Conservation (phyloP, 2,329 filamentous ascomycete genomes). For the Penicillium sp. region DNA sequence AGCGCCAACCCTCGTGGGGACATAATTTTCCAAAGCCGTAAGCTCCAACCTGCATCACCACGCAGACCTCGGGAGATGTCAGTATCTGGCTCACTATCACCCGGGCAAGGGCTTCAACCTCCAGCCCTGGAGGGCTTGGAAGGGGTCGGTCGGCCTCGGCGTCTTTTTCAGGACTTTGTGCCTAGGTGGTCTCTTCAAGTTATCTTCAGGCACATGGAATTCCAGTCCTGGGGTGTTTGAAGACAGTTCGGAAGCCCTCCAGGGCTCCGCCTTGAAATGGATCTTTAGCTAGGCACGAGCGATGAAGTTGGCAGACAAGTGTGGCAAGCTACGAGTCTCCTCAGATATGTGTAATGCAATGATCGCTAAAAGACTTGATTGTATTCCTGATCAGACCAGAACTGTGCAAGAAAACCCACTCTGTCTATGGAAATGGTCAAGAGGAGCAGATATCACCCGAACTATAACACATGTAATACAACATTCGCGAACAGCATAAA, state of each 20-base stretch:
- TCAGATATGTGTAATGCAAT: constrained; percentile 12
- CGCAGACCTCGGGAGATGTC: too few relatives aligned
- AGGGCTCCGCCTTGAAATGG: too few relatives aligned
- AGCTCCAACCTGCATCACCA: background rate
- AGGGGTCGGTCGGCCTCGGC: too few relatives aligned
- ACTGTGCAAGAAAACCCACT: constrained; percentile 22
- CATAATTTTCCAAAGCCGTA: constrained; percentile 6
- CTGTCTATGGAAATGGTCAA: constrained; percentile 23
- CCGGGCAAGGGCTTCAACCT: too few relatives aligned
- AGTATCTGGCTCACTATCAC: too few relatives aligned
- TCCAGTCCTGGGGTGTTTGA: too few relatives aligned
- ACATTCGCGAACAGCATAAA: constrained; percentile 2
- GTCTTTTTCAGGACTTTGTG: too few relatives aligned
- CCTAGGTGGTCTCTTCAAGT: too few relatives aligned
- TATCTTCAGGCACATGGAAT: too few relatives aligned
- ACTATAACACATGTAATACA: constrained; percentile 25
- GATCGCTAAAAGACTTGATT: constrained; percentile 24
- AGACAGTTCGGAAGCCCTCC: too few relatives aligned
- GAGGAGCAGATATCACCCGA: constrained; percentile 18
- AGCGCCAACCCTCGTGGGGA: background rate
- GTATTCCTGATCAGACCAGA: constrained; percentile 17
- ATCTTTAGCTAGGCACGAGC: background rate
- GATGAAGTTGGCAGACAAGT: background rate
- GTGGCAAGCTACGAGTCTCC: constrained; percentile 13
- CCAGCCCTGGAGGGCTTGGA: too few relatives aligned